These are phyloP conservation scores for Coniophora puteana DNA, from an alignment of 1,284 basidiomycete species.

Conservation along the genomic window DNA sequence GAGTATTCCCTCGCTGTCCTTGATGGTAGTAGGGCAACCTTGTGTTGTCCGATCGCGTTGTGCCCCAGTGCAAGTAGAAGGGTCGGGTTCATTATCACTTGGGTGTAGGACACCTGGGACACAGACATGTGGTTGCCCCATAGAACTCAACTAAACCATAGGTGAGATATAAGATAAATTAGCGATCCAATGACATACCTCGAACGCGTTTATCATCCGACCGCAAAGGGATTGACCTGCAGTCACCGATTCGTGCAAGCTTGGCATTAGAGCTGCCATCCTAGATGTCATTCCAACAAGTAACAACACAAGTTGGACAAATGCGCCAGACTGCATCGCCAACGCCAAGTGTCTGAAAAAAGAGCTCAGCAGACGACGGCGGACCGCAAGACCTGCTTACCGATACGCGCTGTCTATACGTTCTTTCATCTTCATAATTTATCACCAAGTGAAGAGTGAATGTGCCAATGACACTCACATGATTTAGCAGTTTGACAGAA, in stretches of 20 bases:
- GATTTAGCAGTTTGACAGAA: conserved; percentile 36
- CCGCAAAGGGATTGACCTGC: conserved; percentile 24
- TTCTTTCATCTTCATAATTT: conserved; percentile 41
- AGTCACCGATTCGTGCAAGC: conserved; percentile 38
- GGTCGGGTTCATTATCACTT: conserved; percentile 18
- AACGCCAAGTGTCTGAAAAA: conserved; percentile 50
- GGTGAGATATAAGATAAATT: background rate
- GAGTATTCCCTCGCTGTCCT: background rate
- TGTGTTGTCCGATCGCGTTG: background rate
- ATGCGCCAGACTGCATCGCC: conserved; percentile 67
- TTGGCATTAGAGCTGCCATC: conserved; percentile 42
- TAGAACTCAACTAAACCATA: conserved; percentile 8
- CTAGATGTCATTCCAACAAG: conserved; percentile 60
- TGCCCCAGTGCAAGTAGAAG: background rate
- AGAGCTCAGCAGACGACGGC: conserved; percentile 6
- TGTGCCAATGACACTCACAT: conserved; percentile 34
- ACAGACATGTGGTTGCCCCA: no score
- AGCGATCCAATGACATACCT: conserved; percentile 19
- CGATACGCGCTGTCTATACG: conserved; percentile 44
- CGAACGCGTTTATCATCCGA: conserved; percentile 22
- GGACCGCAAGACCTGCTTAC: conserved; percentile 30
- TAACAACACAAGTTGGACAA: conserved; percentile 60
- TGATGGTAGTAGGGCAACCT: background rate
- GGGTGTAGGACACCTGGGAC: no score
- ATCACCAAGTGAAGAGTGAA: conserved; percentile 3